Conservation (phyloP, 2,329 filamentous ascomycete species). For the Trichoderma sp. region DNA sequence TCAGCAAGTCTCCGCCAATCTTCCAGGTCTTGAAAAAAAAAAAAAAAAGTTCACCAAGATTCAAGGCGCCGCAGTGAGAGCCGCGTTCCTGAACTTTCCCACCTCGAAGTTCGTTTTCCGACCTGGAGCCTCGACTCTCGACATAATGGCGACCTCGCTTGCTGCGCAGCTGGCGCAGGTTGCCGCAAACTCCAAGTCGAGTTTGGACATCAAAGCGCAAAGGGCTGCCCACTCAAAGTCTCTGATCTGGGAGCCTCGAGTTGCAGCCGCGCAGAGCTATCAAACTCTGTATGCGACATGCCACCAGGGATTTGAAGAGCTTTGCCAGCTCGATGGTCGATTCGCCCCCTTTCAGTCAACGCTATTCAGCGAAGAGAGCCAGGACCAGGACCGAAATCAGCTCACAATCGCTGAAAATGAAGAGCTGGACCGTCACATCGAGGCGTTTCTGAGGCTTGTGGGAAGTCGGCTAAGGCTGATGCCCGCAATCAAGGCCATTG, state of each 20-base stretch:
- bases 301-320: constrained; percentile 82
- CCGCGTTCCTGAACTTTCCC: constrained; percentile 24
- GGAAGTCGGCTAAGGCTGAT: constrained; percentile 75
- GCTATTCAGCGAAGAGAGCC: constrained; percentile 92
- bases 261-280: constrained; percentile 85
- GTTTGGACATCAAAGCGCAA: constrained; percentile 89
- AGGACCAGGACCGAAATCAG: constrained; percentile 79
- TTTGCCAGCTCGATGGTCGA: constrained; percentile 80
- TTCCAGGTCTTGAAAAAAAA: constrained; percentile 26
- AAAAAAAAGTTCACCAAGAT: constrained; percentile 32
- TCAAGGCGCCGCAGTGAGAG: constrained; percentile 25
- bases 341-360: constrained; percentile 72
- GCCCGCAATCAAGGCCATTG: constrained; percentile 84
- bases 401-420: constrained; percentile 79
- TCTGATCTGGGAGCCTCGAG: constrained; percentile 82
- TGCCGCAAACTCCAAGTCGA: constrained; percentile 82
- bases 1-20: constrained; percentile 22
- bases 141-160: constrained; percentile 75
- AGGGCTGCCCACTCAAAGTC: constrained; percentile 91
- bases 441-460: constrained; percentile 77
- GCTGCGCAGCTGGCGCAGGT: constrained; percentile 93
- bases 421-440: constrained; percentile 72
- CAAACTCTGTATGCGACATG: constrained; percentile 86
- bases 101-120: not conserved
- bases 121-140: constrained; percentile 24